These are phyloP conservation scores for Malbranchea cinnamomea DNA, from an alignment of 2,329 filamentous ascomycete genomes.

Conservation along the genomic window DNA sequence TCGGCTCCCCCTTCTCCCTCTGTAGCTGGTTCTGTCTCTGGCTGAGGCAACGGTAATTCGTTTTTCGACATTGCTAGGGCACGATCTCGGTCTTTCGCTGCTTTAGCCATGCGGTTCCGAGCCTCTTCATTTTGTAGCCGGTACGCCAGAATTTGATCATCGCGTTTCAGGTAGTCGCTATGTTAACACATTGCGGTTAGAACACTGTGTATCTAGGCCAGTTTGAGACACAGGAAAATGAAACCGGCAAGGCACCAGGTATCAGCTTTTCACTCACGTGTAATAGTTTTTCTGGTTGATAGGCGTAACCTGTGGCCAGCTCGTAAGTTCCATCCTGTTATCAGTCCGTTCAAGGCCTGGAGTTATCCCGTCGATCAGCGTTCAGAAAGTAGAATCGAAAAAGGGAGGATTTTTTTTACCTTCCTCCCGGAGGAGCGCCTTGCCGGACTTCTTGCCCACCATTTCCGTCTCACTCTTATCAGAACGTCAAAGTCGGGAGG, in stretches of 20 bases:
- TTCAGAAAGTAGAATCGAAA: conserved; percentile 1
- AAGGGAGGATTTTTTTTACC: conserved; percentile 19
- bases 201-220: no score
- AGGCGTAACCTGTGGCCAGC: conserved; percentile 79
- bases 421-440: conserved; percentile 47
- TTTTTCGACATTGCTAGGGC: conserved; percentile 61
- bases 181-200: conserved; percentile 4
- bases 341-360: conserved; percentile 87
- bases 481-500: no score
- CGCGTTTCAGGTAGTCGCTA: conserved; percentile 94
- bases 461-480: no score
- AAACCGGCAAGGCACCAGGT: neutral
- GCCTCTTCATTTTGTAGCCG: conserved; percentile 78
- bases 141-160: conserved; percentile 85
- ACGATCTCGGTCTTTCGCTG: conserved; percentile 74
- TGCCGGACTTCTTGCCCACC: conserved; percentile 53
- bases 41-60: conserved; percentile 44
- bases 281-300: conserved; percentile 99
- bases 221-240: neutral
- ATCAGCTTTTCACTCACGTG: no score
- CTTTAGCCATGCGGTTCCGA: conserved; percentile 68
- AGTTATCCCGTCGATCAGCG: conserved; percentile 4
- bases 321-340: conserved; percentile 93
- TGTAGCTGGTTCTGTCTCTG: conserved; percentile 23
- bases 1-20: conserved; percentile 44